These are phyloP conservation scores for Wickerhamiella occidentalis DNA, from an alignment of 805 yeast genomes.

Conservation along the genomic window DNA sequence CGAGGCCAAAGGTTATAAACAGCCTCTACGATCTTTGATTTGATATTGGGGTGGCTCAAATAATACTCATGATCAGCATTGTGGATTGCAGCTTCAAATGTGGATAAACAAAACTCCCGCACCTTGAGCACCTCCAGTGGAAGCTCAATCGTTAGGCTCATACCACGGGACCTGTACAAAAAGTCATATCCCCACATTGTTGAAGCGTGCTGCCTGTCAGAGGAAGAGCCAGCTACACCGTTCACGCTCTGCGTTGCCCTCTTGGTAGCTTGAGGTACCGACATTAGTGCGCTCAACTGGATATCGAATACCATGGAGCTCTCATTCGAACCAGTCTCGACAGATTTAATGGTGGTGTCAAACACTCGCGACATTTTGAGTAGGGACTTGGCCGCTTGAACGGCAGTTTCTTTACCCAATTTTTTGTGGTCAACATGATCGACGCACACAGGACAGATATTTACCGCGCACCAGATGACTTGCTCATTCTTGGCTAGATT, in stretches of 20 bases:
- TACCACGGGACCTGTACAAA: not conserved
- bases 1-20: not conserved
- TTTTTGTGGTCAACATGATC: not conserved
- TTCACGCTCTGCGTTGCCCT: not conserved
- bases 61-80: not conserved
- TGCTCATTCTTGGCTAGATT: not conserved
- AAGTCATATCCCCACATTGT: not conserved
- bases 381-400: not conserved
- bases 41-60: not conserved
- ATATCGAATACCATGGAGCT: not conserved
- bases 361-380: not conserved
- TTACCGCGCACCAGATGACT: not conserved
- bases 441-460: not conserved
- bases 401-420: not conserved
- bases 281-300: not conserved
- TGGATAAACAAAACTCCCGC: not conserved
- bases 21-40: not conserved
- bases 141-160: not conserved
- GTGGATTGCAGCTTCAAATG: not conserved
- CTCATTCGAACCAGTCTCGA: not conserved
- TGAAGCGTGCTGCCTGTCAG: not conserved
- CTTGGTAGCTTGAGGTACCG: not conserved
- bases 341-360: not conserved
- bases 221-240: no score
- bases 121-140: not conserved